phyloP scores from a whole-genome alignment of 2,329 filamentous ascomycete genomes.

The Colletotrichum camelliae region DNA sequence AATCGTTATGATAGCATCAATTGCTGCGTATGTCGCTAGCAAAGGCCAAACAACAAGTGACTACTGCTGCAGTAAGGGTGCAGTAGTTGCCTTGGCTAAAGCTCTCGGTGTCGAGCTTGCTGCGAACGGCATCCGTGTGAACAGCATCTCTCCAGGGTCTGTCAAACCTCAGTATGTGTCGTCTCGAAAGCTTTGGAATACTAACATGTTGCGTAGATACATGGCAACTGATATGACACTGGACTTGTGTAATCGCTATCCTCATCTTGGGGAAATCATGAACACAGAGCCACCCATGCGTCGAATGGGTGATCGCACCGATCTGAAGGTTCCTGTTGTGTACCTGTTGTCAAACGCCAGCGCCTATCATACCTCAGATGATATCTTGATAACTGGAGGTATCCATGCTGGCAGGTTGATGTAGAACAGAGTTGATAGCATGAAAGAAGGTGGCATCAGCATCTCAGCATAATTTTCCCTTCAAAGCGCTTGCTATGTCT shows the following conservation, averaged over 20 bases:
- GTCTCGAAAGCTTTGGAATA: neutral
- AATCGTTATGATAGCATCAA: constrained; percentile 37
- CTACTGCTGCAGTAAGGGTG: constrained; percentile 53
- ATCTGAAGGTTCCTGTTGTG: constrained; percentile 44
- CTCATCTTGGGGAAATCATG: constrained; percentile 37
- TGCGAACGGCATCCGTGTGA: constrained; percentile 29
- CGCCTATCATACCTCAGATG: constrained; percentile 44
- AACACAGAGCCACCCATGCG: constrained; percentile 43
- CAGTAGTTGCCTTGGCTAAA: constrained; percentile 49
- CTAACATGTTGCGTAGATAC: constrained; percentile 26
- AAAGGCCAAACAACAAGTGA: constrained; percentile 35
- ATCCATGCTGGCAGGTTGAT: constrained; percentile 31
- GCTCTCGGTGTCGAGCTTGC: constrained; percentile 34
- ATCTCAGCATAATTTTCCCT: neutral
- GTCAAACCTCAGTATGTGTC: neutral
- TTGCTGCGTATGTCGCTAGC: constrained; percentile 33
- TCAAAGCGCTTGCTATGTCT: neutral
- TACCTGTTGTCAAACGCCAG: constrained; percentile 45
- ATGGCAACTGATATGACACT: constrained; percentile 39
- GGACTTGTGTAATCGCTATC: constrained; percentile 29
- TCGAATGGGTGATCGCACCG: constrained; percentile 40
- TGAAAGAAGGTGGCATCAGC: neutral
- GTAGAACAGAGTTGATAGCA: neutral
- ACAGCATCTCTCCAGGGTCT: constrained; percentile 39
- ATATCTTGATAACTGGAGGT: constrained; percentile 42